Evolutionary conservation across 306 rosid species (phyloP), one percentile per base, ranked within the genome.

Genomic region (Prunus mongolica): DNA sequence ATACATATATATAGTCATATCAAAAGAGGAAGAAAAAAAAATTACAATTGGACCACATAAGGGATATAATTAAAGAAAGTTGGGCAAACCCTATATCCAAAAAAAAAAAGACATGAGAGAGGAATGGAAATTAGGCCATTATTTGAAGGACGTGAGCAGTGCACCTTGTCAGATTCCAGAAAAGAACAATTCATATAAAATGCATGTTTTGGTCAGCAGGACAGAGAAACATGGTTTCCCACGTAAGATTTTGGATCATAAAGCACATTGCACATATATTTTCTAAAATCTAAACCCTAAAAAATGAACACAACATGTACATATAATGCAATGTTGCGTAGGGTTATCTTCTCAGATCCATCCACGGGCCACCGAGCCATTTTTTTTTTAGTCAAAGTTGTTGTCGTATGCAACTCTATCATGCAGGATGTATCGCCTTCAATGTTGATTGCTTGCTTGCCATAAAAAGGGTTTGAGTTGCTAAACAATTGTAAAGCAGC

Each of bases 281-380:
- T 12, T 51, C 56, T 51, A 16, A 6, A 27, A 62, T 6, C 12
- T 14, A 27, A 28, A 62, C 25, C 7, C 19, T 10, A 9, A 58
- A 12, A 58, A 66, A 20, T 66, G 12, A 8, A 65, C 10, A 66
- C 13, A 9, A 7, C 22, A 20, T 46, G 19, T 24, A 5, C 13
- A 6, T 8, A 45, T 58, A 73, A 73, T 60, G 69, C 58, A 41
- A 25, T 60, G 66, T 45, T 58, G 45, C 45, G 78, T 62, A 62
- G 69, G 78, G 61, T 28, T 47, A 46, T 20, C 69, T 57, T 30
- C 14, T 30, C 2, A 60, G 32, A 13, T 5, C 25, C 34, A 25
- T 25, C 34, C 65, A 60, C 16, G 5, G 1, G 3, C 57, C 19
- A 52, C 8, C 15, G 41, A 15, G 5, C 65, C 45, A 7, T 63